A percentile compares a stretch with the other conserved stretches of the same genome.
Conservation (phyloP, 1,139 yeast genomes). For the Hanseniaspora gamundiae region DNA sequence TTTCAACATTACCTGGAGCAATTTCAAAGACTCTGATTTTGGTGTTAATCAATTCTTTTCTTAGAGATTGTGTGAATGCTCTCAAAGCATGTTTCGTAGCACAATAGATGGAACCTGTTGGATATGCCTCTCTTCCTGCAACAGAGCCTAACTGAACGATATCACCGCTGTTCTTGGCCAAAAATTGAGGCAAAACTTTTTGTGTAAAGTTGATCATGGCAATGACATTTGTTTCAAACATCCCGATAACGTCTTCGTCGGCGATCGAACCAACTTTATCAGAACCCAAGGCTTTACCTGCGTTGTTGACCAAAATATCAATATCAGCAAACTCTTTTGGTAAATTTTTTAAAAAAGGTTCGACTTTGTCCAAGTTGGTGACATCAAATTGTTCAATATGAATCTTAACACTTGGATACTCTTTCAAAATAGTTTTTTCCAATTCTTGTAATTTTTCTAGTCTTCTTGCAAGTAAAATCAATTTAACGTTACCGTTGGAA, state of each 20-base stretch:
- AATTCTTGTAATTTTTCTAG: conserved; percentile 39
- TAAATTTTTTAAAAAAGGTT: conserved; percentile 36
- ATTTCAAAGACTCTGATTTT: conserved; percentile 69
- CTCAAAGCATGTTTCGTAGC: conserved; percentile 78
- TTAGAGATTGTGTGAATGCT: conserved; percentile 61
- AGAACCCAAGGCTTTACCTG: conserved; percentile 68
- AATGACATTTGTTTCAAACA: conserved; percentile 62
- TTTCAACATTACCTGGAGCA: conserved; percentile 83
- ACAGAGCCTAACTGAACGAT: conserved; percentile 76
- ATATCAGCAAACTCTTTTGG: conserved; percentile 46
- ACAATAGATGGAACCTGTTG: conserved; percentile 79
- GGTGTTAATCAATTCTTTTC: conserved; percentile 68
- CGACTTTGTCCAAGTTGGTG: conserved; percentile 36
- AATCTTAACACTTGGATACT: conserved; percentile 40
- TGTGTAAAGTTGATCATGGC: conserved; percentile 66
- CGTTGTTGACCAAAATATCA: conserved; percentile 66
- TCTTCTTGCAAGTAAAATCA: conserved; percentile 63
- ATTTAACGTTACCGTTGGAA: conserved; percentile 50
- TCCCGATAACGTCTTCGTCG: conserved; percentile 43
- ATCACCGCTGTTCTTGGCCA: conserved; percentile 49
- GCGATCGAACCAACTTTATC: conserved; percentile 50
- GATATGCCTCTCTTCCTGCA: conserved; percentile 82
- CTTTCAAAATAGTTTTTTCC: conserved; percentile 31
- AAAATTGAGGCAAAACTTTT: conserved; percentile 48
- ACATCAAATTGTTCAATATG: conserved; percentile 50